Conservation (phyloP, 495 filamentous ascomycete genomes). For the Extremus antarcticus region DNA sequence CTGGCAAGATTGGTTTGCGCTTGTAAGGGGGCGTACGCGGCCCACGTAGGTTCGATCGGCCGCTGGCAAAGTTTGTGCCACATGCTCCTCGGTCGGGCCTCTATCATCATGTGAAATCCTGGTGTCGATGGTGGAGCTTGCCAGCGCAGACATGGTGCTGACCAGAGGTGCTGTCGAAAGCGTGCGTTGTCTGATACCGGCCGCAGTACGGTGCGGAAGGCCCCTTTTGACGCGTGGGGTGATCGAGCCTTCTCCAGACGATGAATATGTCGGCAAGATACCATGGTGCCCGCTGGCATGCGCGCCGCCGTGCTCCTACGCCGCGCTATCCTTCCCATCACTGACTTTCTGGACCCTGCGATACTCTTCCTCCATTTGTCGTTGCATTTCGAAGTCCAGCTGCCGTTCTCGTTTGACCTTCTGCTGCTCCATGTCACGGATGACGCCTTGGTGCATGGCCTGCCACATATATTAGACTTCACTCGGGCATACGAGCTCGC, state of each 20-base stretch:
- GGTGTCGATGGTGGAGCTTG: no score
- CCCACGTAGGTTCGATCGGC: no score
- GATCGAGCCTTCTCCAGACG: not conserved
- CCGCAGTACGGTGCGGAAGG: no score
- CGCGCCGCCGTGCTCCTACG: not conserved
- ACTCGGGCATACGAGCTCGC: slow-evolving; percentile 1
- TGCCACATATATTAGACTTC: slow-evolving; percentile 26
- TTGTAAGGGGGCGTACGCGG: no score
- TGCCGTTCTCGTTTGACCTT: slow-evolving; percentile 69
- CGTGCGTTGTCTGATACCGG: not conserved
- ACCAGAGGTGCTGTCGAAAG: not conserved
- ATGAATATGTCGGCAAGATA: not conserved
- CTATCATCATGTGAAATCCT: no score
- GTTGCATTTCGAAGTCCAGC: slow-evolving; percentile 89
- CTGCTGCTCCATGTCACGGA: slow-evolving; percentile 92
- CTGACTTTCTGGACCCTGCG: slow-evolving; percentile 67
- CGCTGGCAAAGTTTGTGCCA: no score
- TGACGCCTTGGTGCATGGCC: slow-evolving; percentile 93
- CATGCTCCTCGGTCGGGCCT: no score
- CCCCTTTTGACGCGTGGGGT: no score
- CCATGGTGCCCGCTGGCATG: not conserved
- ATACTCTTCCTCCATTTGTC: slow-evolving; percentile 75
- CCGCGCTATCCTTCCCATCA: slow-evolving; percentile 12
- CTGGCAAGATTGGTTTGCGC: not conserved
- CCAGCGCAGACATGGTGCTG: not conserved